Conservation (phyloP, 106 monocot species). For the Chionographis japonica region DNA sequence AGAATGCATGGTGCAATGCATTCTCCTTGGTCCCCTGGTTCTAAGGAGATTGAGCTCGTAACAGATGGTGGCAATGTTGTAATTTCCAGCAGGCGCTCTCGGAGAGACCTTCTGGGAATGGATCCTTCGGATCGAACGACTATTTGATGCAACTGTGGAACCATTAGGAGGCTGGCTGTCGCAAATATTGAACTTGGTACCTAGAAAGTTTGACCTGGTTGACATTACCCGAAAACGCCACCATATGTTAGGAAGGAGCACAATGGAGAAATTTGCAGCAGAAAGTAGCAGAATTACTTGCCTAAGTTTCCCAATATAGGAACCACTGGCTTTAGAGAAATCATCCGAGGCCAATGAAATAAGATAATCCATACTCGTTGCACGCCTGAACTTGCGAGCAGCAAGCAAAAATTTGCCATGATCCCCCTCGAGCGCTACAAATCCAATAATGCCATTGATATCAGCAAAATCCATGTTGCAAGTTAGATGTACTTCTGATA, state of each 20-base stretch:
- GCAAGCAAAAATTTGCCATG: conserved; percentile 81
- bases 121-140: conserved; percentile 33
- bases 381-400: conserved; percentile 59
- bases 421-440: conserved; percentile 49
- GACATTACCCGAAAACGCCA: not conserved
- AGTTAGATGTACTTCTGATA: too few relatives aligned
- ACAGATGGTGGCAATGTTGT: conserved; percentile 43
- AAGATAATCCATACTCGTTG: conserved; percentile 62
- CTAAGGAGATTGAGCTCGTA: conserved; percentile 74
- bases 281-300: conserved; percentile 5
- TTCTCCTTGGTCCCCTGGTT: conserved; percentile 70
- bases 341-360: conserved; percentile 57
- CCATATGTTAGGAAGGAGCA: not conserved
- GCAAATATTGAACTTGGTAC: conserved; percentile 67
- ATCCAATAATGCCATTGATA: not conserved
- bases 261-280: too few relatives aligned
- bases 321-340: conserved; percentile 57
- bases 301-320: conserved; percentile 84
- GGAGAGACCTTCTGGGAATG: conserved; percentile 75
- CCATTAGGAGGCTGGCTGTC: conserved; percentile 54
- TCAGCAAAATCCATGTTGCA: not conserved
- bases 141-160: conserved; percentile 15
- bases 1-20: conserved; percentile 56
- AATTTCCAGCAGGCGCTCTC: conserved; percentile 64
- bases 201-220: conserved; percentile 70